Conservation (phyloP, 352 stramenopile genomes). For the Phytophthora syringae region DNA sequence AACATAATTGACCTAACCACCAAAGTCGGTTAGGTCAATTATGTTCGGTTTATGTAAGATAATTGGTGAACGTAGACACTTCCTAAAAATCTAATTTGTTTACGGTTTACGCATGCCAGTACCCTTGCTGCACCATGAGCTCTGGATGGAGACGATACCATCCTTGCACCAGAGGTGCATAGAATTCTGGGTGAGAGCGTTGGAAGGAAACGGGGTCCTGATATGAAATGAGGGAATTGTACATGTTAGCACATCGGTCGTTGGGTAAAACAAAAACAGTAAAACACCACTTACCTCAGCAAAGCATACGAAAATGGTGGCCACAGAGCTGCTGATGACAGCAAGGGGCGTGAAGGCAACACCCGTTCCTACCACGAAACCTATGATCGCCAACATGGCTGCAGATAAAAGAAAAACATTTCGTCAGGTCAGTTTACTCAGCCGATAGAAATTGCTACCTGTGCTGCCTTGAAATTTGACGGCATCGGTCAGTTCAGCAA, state of each 20-base stretch:
- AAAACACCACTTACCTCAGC: slow-evolving; percentile 63
- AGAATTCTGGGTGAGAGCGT: slow-evolving; percentile 72
- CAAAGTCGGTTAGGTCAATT: too few species aligned
- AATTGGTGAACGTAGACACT: too few species aligned
- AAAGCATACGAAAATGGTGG: slow-evolving; percentile 96
- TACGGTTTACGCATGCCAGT: slow-evolving; percentile 63
- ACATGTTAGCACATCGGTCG: background rate
- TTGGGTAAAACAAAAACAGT: background rate
- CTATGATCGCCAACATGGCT: slow-evolving; percentile 70
- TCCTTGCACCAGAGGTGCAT: slow-evolving; percentile 67
- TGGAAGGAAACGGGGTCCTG: slow-evolving; percentile 71
- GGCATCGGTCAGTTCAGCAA: slow-evolving; percentile 43
- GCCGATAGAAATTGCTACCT: too few species aligned
- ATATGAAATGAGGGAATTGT: background rate
- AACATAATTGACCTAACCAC: too few species aligned
- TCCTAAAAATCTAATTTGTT: too few species aligned
- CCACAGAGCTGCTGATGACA: slow-evolving; percentile 93
- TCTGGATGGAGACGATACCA: slow-evolving; percentile 84
- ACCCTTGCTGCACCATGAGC: slow-evolving; percentile 74
- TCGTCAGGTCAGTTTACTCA: too few species aligned
- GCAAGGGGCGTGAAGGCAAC: slow-evolving; percentile 86
- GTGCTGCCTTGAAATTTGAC: slow-evolving; percentile 57
- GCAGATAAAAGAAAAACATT: background rate
- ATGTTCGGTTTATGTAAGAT: too few species aligned
- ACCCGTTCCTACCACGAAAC: slow-evolving; percentile 80